phyloP scores from a whole-genome alignment of 148 eudicot species.

The Cornus controversa region DNA sequence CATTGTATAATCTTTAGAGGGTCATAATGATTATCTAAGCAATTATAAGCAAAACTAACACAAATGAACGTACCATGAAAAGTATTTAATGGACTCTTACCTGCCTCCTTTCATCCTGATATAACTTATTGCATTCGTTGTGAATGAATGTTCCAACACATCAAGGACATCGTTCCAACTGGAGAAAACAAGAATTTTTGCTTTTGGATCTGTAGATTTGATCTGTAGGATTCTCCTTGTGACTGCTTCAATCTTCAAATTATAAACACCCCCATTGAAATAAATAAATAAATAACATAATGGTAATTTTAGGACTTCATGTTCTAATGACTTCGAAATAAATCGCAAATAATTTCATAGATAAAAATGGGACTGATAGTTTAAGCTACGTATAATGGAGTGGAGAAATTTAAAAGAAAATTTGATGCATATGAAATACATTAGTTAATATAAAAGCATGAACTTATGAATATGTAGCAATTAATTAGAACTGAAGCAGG shows the following conservation, averaged over 20 bases:
- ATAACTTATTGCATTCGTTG: constrained; percentile 68
- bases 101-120: constrained; percentile 94
- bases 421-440: background rate
- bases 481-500: background rate
- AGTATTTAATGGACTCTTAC: constrained; percentile 23
- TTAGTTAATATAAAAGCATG: background rate
- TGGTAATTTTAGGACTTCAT: background rate
- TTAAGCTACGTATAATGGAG: background rate
- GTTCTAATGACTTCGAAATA: background rate
- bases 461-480: no score
- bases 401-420: background rate
- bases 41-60: background rate
- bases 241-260: constrained; percentile 78
- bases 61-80: background rate
- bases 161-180: constrained; percentile 98
- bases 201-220: constrained; percentile 56
- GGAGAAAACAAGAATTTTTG: constrained; percentile 89
- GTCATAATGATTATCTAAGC: background rate
- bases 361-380: background rate
- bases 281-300: background rate
- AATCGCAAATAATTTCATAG: background rate
- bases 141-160: constrained; percentile 84
- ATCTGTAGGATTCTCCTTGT: constrained; percentile 88
- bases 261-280: background rate
- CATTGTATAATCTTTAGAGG: background rate